These are phyloP conservation scores for Trifolium dubium DNA, from an alignment of 306 rosid genomes.

Conservation along the genomic window DNA sequence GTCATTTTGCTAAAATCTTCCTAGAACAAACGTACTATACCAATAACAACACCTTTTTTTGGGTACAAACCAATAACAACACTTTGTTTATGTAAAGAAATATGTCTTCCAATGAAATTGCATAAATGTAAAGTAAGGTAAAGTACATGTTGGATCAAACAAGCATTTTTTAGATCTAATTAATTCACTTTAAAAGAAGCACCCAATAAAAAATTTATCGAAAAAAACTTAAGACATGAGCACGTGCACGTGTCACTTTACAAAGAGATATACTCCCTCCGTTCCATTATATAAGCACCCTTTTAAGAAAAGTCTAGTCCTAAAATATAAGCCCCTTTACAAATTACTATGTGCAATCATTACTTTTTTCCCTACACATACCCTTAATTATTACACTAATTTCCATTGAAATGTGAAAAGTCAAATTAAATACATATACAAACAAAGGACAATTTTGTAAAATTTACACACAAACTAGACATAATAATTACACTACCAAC, in stretches of 20 bases:
- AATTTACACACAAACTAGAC: no score
- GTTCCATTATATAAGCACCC: no score
- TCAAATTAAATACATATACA: no score
- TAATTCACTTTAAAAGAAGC: constrained; percentile 38
- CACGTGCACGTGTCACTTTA: constrained; percentile 57
- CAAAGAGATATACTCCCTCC: constrained; percentile 26
- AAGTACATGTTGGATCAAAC: constrained; percentile 46
- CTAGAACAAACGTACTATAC: constrained; percentile 25
- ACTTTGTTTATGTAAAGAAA: constrained; percentile 19
- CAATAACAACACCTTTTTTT: constrained; percentile 15
- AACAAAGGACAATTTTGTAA: no score
- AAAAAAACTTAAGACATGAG: constrained; percentile 26
- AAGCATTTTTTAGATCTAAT: constrained; percentile 34
- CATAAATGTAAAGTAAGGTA: constrained; percentile 43
- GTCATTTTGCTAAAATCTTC: constrained; percentile 26
- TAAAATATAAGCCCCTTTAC: no score
- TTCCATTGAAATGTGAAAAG: no score
- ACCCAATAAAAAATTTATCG: constrained; percentile 24
- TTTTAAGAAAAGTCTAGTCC: no score
- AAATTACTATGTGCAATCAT: no score
- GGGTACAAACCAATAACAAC: background rate
- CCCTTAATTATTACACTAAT: no score
- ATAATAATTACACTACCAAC: no score
- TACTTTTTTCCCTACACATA: no score
- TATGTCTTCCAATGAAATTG: constrained; percentile 34